These are phyloP conservation scores for Fusarium multiceps DNA, from an alignment of 2,329 filamentous ascomycete species.

Conservation along the genomic window DNA sequence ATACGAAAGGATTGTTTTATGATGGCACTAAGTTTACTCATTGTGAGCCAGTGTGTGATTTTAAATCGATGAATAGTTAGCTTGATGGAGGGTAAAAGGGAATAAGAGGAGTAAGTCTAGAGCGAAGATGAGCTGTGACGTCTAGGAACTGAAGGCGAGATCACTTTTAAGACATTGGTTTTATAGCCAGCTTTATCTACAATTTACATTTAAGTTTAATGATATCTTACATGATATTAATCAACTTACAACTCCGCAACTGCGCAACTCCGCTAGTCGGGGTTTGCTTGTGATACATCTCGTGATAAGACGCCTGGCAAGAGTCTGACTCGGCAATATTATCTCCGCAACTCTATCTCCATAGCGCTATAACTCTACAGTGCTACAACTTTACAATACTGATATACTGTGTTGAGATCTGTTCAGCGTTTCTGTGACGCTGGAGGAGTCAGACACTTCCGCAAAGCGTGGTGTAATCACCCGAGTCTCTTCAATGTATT, in stretches of 20 bases:
- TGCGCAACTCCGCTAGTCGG: background rate
- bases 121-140: background rate
- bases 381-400: too few species aligned
- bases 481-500: too few species aligned
- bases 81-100: background rate
- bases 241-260: background rate
- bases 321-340: too few species aligned
- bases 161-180: background rate
- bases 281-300: too few species aligned
- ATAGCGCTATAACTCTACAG: too few species aligned
- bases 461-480: fast-evolving
- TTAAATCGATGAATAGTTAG: background rate
- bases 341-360: too few species aligned
- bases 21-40: background rate
- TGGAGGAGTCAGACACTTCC: too few species aligned
- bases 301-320: too few species aligned
- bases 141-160: background rate
- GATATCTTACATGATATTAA: background rate
- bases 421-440: fast-evolving
- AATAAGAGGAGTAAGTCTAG: background rate
- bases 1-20: background rate
- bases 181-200: background rate
- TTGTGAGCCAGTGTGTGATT: background rate
- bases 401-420: too few species aligned
- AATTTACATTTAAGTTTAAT: background rate